These are phyloP conservation scores for Pleurotus eryngii DNA, from an alignment of 768 basidiomycete genomes.

Conservation along the genomic window DNA sequence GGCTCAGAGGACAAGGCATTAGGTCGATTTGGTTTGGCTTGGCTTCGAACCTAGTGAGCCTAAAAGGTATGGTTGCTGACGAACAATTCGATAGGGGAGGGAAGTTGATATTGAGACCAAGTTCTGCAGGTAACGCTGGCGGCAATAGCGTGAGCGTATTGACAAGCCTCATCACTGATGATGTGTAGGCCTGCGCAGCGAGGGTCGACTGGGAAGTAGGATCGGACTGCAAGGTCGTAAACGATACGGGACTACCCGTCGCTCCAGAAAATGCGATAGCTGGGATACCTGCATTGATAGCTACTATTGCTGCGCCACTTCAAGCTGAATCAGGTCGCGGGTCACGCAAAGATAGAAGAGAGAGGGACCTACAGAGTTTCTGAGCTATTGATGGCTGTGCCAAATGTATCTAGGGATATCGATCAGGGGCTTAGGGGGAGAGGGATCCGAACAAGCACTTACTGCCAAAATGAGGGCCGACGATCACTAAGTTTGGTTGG, in stretches of 20 bases:
- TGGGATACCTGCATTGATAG: slow-evolving; percentile 31
- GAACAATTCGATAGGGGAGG: slow-evolving; percentile 23
- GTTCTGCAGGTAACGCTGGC: slow-evolving; percentile 26
- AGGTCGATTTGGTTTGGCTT: slow-evolving; percentile 21
- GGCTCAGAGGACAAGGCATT: slow-evolving; percentile 25
- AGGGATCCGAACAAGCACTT: slow-evolving; percentile 2
- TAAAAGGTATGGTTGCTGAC: slow-evolving; percentile 22
- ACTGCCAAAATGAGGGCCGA: slow-evolving; percentile 32
- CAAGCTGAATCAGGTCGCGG: background rate
- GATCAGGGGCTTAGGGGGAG: background rate
- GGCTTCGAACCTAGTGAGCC: slow-evolving; percentile 26
- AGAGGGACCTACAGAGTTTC: slow-evolving; percentile 19
- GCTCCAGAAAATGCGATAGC: slow-evolving; percentile 33
- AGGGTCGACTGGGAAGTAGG: slow-evolving; percentile 21
- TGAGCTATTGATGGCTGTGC: slow-evolving; percentile 17
- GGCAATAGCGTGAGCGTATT: slow-evolving; percentile 14
- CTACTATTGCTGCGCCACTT: slow-evolving; percentile 35
- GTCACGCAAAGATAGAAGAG: background rate
- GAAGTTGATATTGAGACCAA: slow-evolving; percentile 35
- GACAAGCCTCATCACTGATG: slow-evolving; percentile 24
- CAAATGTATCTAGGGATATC: slow-evolving; percentile 15
- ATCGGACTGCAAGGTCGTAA: slow-evolving; percentile 30
- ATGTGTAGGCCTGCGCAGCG: slow-evolving; percentile 27
- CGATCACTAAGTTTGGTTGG: slow-evolving; percentile 33
- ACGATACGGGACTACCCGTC: slow-evolving; percentile 30